Base-by-base conservation (phyloP, 805 yeast species). In the Metschnikowia colocasiae region DNA sequence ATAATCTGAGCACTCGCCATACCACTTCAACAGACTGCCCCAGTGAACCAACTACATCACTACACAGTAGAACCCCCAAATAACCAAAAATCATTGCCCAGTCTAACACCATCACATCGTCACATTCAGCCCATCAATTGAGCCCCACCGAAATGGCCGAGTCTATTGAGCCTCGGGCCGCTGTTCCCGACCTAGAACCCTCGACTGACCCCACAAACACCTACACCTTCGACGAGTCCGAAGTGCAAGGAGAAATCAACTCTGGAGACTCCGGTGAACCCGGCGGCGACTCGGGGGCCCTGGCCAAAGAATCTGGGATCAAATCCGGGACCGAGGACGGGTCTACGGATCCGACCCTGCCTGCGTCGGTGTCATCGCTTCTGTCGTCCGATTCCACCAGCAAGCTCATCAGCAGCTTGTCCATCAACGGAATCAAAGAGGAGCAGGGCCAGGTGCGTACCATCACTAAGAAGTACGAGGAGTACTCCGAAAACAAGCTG, bases 301-400 rank as follows among this genome's bases (percentile, higher is more conserved):
- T 3, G 7, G 3, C 9, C 27, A 25, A 25, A 6, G 27, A 6
- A 10, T 8, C 27, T 8, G 27, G 10, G 27, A n/a, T n/a, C n/a
- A n/a, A n/a, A n/a, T n/a, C n/a, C n/a, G n/a, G n/a, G n/a, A n/a
- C n/a, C n/a, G n/a, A n/a, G n/a, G n/a, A n/a, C n/a, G n/a, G n/a
- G n/a, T n/a, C n/a, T n/a, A n/a, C n/a, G n/a, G 32, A 16, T 16
- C 34, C 42, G 2, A 19, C 34, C 22, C 42, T 39, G 42, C 42
- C 42, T 7, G 18, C 42, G 7, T 48, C 57, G 2, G 25, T 40
- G 7, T 51, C 56, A 6, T 53, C 59, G 3, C 19, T 53, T 7
- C 52, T 47, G 53, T 51, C 56, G 12, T 46, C 54, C 10, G 59
- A 51, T 4, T 55, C 59, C 31, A 55, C 59, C 9, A 41, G 47